Base-by-base conservation (phyloP, 768 basidiomycete species). In the Leucogyrophana mollusca region DNA sequence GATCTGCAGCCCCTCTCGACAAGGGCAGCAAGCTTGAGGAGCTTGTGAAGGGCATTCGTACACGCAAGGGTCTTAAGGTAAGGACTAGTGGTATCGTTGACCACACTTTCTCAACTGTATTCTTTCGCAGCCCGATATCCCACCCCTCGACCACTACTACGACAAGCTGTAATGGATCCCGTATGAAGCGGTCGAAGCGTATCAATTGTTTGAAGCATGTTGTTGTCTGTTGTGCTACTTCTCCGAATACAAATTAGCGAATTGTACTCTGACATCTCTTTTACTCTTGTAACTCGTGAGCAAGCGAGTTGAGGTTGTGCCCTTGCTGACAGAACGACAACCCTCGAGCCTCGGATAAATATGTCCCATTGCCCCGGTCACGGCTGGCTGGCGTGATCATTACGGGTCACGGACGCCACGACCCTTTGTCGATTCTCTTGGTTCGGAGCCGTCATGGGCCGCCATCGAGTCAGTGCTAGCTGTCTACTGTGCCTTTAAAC, bases 51-150 rank as follows among this genome's bases (percentile, higher is more conserved):
- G 69, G 68, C 58, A 91, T 99, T 72, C 88, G 95, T 65, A 77
- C 70, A 20, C 85, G 96, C 73, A 99, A 98, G 74, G 94, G 94
- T 78, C 89, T 96, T 68, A 95, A 94, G 83, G 85, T 85, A 56
- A 30, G 70, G 42, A 16, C 41, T 16, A 24, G 32, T 27, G 16
- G 20, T 34, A 17, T 20, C 40, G 9, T 43, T 14, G 22, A 13
- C 4, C 34, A 3, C 3, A 30, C 9, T 40, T 46, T 41, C 44
- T 35, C 61, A n/a, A 61, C 40, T 17, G n/a, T n/a, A 32, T 55
- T 40, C 20, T 9, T 49, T 40, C 54, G 10, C 52, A 90, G 90
- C 87, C 89, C 58, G 94, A 95, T 10, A 87, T 94, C 45, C 94
- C 93, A 36, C 38, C 86, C 45, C 79, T 93, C 55, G 90, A 93